Base-by-base conservation (phyloP, 2,329 filamentous ascomycete species). In the Xylaria sp. region DNA sequence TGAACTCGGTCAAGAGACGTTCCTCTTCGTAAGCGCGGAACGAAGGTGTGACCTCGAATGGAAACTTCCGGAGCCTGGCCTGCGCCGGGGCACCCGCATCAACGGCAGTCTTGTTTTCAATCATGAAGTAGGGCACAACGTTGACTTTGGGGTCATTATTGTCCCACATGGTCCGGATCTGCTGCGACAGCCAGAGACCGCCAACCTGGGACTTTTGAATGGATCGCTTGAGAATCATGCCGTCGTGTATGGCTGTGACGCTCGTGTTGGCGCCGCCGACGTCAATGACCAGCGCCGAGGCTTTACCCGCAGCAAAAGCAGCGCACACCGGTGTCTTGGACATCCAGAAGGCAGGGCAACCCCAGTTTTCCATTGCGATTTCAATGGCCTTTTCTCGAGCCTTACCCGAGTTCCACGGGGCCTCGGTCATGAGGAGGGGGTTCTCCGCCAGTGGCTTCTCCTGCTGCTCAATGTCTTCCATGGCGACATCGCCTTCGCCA, bases 291-390 rank as follows among this genome's bases (percentile, higher is more conserved):
- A 99, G 86, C 6, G 94, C 94, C 4, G 92, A 96, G 0, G 94
- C 90, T 79, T 97, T 98, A 67, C 95, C 95, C 15, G 92, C 90
- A 17, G 93, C 93, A 75, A 97, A 98, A 19, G 94, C 91, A 57
- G 94, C 89, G 75, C 97, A 85, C 45, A 97, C 94, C 25, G 94
- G 93, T 56, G 89, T 96, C 73, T 92, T 89, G 66, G 92, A 92
- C 64, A 98, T 83, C 85, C 94, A 99, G 78, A 97, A 98, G 4
- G 95, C 95, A 17, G 95, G 95, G 59, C 90, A 91, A 28, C 92
- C 94, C 93, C 95, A 99, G 74, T 88, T 92, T 83, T 99, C 95
- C 89, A 99, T 97, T 63, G 92, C 93, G 66, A 98, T 88, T 80
- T 99, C 95, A 72, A 97, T 94, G 42, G 90, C 89, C 85, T 95